Evolutionary conservation across 495 filamentous ascomycete genomes (phyloP), one percentile per base, ranked within the genome.

Genomic region (Tuber microsphaerosporum): DNA sequence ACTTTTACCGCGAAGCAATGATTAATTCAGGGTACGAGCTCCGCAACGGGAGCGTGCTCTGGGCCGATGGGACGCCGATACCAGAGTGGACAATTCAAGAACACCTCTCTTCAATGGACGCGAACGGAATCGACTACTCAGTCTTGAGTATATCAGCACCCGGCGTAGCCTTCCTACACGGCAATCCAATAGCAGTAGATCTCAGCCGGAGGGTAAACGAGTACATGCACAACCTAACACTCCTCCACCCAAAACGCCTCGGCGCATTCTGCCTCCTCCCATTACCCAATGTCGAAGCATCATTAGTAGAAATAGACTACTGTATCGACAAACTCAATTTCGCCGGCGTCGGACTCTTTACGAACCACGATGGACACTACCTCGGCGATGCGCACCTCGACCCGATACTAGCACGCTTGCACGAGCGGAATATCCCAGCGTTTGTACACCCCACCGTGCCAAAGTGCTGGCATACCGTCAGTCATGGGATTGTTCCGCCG

Each of bases 391-490:
- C 81, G 1, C 37, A 61, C 4, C 83, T 89, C 56, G 83, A 83
- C 37, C 83, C 83, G 0, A 77, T 89, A 12, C 87, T 85, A 31
- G 77, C 82, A 0, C 82, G 82, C 48, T 76, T 87, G 9, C 83
- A 84, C 45, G 56, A 79, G 10, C 78, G 81, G 2, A 83, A 84
- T 5, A 80, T 85, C 0, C 84, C 83, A 0, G 82, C 86, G 0
- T 89, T 90, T 79, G 85, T 89, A 34, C 88, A 90, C 74, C 88
- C 88, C 0, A 89, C 87, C 5, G 85, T 80, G 5, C 78, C 81
- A 26, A 80, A 77, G 69, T 72, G 80, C 26, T 74, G 73, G 69
- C 80, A 84, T 16, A 85, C 87, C 61, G 84, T 86, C 0, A 82
- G 82, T 26, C 45, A 74, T n/a, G 75, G 73, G n/a, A 31, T 75